These are phyloP conservation scores for Cucurbita pepo DNA, from an alignment of 306 rosid species.

Conservation along the genomic window DNA sequence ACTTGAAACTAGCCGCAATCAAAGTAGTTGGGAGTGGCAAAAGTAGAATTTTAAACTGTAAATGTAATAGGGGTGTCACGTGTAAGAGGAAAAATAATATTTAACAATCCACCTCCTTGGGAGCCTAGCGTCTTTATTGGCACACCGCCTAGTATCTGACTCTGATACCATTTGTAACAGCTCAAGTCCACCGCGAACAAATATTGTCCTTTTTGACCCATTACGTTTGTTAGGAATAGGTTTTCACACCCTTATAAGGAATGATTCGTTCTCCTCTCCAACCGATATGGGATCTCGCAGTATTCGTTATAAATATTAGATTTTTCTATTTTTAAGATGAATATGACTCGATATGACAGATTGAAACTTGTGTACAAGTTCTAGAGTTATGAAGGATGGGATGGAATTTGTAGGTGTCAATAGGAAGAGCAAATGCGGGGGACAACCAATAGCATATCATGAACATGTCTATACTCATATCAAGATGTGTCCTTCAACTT, in stretches of 20 bases:
- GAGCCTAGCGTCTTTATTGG: no score
- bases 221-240: fast-evolving
- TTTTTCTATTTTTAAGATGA: neutral
- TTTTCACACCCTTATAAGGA: no score
- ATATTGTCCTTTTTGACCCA: no score
- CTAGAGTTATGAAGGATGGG: neutral
- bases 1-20: no score
- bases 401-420: neutral
- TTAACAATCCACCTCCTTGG: neutral
- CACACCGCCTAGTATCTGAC: no score
- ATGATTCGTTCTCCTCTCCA: no score
- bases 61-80: neutral
- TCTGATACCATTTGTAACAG: no score
- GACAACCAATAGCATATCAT: neutral
- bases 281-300: no score
- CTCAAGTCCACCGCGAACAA: no score
- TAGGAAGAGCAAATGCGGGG: neutral
- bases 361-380: neutral
- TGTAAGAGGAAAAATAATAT: neutral
- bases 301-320: neutral
- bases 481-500: neutral
- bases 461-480: neutral
- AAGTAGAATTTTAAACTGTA: neutral
- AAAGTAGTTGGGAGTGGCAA: neutral
- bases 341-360: neutral